A percentile compares a stretch with the other conserved stretches of the same genome.
These are phyloP conservation scores for Cercospora sesami DNA, from an alignment of 2,329 filamentous ascomycete species.

Conservation along the genomic window DNA sequence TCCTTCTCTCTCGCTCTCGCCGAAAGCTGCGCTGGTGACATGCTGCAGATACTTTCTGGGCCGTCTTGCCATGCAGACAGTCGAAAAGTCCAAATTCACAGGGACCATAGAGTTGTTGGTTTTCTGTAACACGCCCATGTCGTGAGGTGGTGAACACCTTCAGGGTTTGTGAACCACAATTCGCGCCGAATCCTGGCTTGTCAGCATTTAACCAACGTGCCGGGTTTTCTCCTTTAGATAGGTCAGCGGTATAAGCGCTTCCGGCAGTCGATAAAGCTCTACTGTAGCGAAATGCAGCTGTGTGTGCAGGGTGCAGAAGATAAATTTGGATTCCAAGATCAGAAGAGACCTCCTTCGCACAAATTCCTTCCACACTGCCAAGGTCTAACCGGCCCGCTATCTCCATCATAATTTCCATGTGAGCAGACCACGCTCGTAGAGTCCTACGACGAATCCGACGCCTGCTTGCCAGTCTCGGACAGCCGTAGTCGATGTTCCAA, in stretches of 20 bases:
- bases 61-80: background rate
- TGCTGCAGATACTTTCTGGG: background rate
- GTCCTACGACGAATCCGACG: slow-evolving; percentile 41
- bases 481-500: slow-evolving; percentile 41
- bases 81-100: background rate
- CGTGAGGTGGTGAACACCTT: background rate
- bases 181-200: background rate
- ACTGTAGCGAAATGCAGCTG: background rate
- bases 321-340: background rate
- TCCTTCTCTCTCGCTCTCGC: background rate
- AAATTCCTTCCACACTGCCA: background rate
- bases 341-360: background rate
- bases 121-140: background rate
- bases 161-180: background rate
- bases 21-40: background rate
- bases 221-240: background rate
- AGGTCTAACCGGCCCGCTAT: background rate
- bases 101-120: background rate
- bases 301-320: background rate
- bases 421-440: slow-evolving; percentile 46
- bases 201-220: background rate
- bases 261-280: background rate
- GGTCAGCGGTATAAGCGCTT: background rate
- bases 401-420: slow-evolving; percentile 35
- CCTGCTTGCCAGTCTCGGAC: slow-evolving; percentile 42